phyloP scores from a whole-genome alignment of 495 filamentous ascomycete species.

The Rhypophila decipiens region DNA sequence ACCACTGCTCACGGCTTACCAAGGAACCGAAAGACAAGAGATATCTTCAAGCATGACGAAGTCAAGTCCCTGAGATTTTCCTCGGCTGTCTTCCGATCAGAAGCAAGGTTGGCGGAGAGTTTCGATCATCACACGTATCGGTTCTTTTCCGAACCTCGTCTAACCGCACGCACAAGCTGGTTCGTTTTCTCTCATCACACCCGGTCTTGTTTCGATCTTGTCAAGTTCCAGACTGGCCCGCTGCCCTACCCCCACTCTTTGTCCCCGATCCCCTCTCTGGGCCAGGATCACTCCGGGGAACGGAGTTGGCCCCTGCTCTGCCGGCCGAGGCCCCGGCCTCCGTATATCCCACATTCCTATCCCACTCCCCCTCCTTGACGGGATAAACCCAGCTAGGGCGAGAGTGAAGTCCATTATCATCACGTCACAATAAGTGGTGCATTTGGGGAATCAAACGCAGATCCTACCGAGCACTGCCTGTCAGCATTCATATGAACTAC shows the following conservation, averaged over 20 bases:
- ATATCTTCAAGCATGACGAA: neutral
- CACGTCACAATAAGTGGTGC: neutral
- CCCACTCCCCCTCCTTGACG: neutral
- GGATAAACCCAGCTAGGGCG: neutral
- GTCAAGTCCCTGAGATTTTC: neutral
- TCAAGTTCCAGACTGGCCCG: no score
- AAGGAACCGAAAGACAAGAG: neutral
- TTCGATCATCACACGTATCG: neutral
- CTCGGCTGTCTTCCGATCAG: neutral
- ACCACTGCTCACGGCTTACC: neutral
- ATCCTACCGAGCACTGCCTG: conserved; percentile 1
- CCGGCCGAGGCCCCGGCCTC: no score
- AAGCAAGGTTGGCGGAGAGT: neutral
- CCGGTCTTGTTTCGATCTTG: neutral
- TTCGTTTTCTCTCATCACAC: neutral
- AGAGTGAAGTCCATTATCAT: neutral
- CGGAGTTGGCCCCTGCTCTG: neutral
- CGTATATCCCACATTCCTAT: neutral
- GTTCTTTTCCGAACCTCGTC: neutral
- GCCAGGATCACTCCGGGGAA: neutral
- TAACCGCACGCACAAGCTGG: neutral
- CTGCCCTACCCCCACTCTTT: neutral
- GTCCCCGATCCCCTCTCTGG: neutral
- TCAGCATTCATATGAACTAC: neutral
- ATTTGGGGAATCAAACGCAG: conserved; percentile 1